These are phyloP conservation scores for Myrica gale DNA, from an alignment of 306 rosid genomes.

Conservation along the genomic window DNA sequence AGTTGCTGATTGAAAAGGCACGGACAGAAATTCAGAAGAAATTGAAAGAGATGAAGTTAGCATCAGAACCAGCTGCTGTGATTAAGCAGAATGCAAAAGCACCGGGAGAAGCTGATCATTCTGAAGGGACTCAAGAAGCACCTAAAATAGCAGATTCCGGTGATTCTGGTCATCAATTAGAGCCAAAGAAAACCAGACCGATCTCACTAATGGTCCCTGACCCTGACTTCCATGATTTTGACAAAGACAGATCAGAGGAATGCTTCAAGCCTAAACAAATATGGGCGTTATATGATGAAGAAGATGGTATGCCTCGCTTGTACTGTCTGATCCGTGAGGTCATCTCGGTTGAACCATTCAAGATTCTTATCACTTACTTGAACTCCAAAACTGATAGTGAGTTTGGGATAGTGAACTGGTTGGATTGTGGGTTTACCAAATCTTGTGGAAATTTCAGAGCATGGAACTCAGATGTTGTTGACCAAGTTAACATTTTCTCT, in stretches of 20 bases:
- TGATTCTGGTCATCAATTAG: conserved; percentile 45
- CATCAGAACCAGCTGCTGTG: conserved; percentile 42
- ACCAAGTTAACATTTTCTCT: conserved; percentile 88
- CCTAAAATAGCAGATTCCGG: conserved; percentile 34
- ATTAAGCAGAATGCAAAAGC: conserved; percentile 41
- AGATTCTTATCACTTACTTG: conserved; percentile 78
- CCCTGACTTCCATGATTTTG: conserved; percentile 96
- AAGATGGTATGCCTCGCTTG: conserved; percentile 98
- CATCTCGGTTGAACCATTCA: conserved; percentile 76
- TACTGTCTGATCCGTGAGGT: conserved; percentile 94
- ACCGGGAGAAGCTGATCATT: conserved; percentile 42
- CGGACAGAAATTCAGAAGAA: conserved; percentile 73
- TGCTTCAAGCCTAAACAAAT: conserved; percentile 95
- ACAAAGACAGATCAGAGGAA: conserved; percentile 87
- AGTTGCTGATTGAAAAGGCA: conserved; percentile 80
- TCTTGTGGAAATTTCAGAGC: conserved; percentile 97
- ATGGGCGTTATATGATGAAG: conserved; percentile 99
- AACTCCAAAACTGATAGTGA: conserved; percentile 87
- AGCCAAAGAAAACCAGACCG: conserved; percentile 49
- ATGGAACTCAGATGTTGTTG: conserved; percentile 67
- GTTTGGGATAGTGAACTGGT: conserved; percentile 83
- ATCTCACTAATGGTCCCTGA: conserved; percentile 75
- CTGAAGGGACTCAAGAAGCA: conserved; percentile 33
- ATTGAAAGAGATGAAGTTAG: conserved; percentile 70
- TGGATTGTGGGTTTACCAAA: conserved; percentile 86